These are phyloP conservation scores for Porcisia deanei DNA, from an alignment of 208 protist species.

Conservation along the genomic window DNA sequence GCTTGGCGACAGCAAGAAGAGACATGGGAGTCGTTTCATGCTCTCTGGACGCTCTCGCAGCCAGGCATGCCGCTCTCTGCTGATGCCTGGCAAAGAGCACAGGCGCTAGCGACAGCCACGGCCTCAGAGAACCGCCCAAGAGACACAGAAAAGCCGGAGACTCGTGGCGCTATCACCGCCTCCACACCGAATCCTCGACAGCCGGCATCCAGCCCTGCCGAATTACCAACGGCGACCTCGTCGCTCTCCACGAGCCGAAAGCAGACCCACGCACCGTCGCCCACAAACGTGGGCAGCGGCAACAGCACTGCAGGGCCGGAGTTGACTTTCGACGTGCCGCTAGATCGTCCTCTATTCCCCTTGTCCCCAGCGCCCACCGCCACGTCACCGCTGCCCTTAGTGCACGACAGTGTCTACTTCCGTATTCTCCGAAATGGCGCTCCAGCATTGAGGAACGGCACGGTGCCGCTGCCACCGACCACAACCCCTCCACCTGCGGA, in stretches of 20 bases:
- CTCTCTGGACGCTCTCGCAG: slow-evolving; percentile 56
- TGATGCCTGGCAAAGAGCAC: slow-evolving; percentile 31
- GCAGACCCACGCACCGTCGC: background rate
- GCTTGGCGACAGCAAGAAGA: slow-evolving; percentile 22
- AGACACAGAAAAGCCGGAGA: background rate
- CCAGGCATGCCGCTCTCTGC: slow-evolving; percentile 62
- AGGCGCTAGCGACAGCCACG: slow-evolving; percentile 1
- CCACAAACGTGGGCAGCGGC: background rate
- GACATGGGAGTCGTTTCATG: slow-evolving; percentile 53
- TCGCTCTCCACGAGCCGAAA: background rate
- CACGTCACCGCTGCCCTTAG: background rate
- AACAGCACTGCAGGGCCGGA: background rate
- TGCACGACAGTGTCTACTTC: slow-evolving; percentile 26
- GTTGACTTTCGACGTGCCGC: slow-evolving; percentile 17
- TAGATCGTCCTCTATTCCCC: slow-evolving; percentile 22
- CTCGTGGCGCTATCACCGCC: background rate
- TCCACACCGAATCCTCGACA: background rate
- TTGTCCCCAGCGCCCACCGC: background rate
- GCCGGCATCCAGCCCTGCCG: background rate
- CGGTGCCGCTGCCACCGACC: background rate
- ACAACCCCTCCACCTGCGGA: background rate
- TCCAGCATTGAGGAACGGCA: background rate
- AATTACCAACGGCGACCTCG: background rate
- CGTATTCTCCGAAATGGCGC: slow-evolving; percentile 7
- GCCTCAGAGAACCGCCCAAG: slow-evolving; percentile 3